Evolutionary conservation across 805 yeast species (phyloP).

Genomic region (Ascoidea asiatica): DNA sequence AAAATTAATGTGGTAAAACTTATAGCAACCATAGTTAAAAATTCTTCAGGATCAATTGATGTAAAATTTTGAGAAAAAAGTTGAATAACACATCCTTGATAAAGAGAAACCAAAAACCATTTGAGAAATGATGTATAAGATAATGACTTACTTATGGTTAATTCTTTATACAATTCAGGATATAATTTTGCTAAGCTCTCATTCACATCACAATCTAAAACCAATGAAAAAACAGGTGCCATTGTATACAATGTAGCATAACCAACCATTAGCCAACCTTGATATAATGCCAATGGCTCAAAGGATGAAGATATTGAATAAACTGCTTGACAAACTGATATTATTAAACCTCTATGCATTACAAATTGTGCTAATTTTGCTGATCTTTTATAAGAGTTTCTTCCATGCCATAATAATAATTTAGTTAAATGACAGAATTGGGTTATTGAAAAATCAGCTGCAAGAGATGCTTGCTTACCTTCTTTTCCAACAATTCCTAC

Average conservation of each 20-base stretch:
- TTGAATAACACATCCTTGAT: conserved; percentile 82
- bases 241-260: conserved; percentile 94
- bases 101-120: conserved; percentile 84
- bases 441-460: conserved; percentile 91
- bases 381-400: conserved; percentile 91
- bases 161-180: conserved; percentile 90
- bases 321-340: conserved; percentile 90
- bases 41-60: conserved; percentile 39
- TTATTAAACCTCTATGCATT: conserved; percentile 89
- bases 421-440: conserved; percentile 85
- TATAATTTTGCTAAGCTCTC: conserved; percentile 79
- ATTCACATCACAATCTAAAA: conserved; percentile 81
- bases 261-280: conserved; percentile 98
- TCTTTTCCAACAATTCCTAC: conserved; percentile 99
- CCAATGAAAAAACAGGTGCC: conserved; percentile 95
- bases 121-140: conserved; percentile 80
- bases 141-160: conserved; percentile 76
- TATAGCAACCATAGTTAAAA: conserved; percentile 70
- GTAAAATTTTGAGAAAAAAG: conserved; percentile 67
- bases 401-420: conserved; percentile 90
- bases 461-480: conserved; percentile 92
- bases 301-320: conserved; percentile 75
- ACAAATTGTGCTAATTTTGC: conserved; percentile 93
- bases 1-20: conserved; percentile 68
- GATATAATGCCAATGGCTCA: conserved; percentile 88